Conservation (phyloP, 768 basidiomycete genomes). For the Crassisporium funariophilum region DNA sequence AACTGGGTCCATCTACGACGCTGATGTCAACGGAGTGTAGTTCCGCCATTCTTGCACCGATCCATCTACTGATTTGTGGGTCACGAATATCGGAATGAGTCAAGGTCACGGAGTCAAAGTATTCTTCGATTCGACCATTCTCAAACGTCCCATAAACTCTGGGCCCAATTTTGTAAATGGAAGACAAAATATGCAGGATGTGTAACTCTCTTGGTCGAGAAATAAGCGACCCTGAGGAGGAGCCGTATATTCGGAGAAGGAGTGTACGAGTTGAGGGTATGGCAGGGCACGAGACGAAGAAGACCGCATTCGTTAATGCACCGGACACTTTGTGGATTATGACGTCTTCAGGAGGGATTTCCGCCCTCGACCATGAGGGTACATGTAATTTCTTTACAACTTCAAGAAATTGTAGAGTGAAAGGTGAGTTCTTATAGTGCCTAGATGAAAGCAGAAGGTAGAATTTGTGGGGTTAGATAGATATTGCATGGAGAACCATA, state of each 20-base stretch:
- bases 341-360: conserved; percentile 50
- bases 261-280: conserved; percentile 58
- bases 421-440: conserved; percentile 61
- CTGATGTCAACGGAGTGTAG: conserved; percentile 89
- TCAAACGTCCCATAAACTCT: conserved; percentile 92
- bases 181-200: conserved; percentile 87
- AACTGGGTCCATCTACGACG: conserved; percentile 52
- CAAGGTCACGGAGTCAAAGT: conserved; percentile 86
- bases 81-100: conserved; percentile 79
- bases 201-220: conserved; percentile 86
- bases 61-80: conserved; percentile 75
- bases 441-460: conserved; percentile 38
- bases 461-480: conserved; percentile 17
- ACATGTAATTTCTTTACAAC: conserved; percentile 57
- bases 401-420: conserved; percentile 56
- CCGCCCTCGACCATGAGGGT: conserved; percentile 56
- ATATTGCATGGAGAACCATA: conserved; percentile 27
- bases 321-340: conserved; percentile 84
- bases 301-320: conserved; percentile 93
- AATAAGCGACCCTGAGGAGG: conserved; percentile 84
- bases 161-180: conserved; percentile 86
- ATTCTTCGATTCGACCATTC: conserved; percentile 95
- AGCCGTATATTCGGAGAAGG: conserved; percentile 90
- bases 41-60: conserved; percentile 95
- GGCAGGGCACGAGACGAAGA: conserved; percentile 83